Conservation (phyloP, 2,329 filamentous ascomycete genomes). For the Botrytis aclada region DNA sequence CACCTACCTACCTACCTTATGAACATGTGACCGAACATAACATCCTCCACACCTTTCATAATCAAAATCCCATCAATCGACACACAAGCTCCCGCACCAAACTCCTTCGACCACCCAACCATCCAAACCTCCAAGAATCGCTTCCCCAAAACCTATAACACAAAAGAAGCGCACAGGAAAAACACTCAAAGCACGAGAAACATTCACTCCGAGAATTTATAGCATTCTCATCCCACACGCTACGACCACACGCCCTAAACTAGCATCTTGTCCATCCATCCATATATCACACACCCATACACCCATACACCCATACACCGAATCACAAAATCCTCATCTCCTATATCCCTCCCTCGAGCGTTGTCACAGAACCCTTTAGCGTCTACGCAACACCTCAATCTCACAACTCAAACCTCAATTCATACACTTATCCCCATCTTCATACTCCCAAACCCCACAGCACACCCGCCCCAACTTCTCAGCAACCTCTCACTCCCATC, state of each 20-base stretch:
- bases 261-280: neutral
- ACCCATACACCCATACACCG: neutral
- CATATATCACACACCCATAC: neutral
- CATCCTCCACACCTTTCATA: neutral
- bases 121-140: neutral
- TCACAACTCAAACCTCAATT: neutral
- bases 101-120: neutral
- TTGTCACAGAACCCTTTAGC: neutral
- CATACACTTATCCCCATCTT: no score
- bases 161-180: neutral
- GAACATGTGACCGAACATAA: neutral
- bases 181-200: neutral
- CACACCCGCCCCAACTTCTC: neutral
- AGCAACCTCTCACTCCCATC: neutral
- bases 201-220: rapidly evolving
- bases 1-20: no score
- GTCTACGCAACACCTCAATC: neutral
- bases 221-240: neutral
- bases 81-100: neutral
- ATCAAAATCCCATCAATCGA: neutral
- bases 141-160: neutral
- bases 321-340: neutral
- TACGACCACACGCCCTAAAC: neutral
- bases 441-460: neutral
- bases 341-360: neutral